A percentile compares a stretch with the other conserved stretches of the same genome.
phyloP scores from a whole-genome alignment of 73 alveolate genomes.

The Paramecium biaurelia region DNA sequence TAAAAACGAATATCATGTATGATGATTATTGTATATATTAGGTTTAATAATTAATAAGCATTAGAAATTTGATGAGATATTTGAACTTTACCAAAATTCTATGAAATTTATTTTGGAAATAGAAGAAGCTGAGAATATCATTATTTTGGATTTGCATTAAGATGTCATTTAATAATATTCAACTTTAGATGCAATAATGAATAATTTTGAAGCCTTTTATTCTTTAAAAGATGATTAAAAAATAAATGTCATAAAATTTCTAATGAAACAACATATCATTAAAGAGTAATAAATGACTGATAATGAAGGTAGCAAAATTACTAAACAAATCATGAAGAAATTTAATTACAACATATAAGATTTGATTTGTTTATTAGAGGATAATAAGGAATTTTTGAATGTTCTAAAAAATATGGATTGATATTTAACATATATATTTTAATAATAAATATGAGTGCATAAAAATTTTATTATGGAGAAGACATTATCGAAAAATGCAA shows the following conservation, averaged over 20 bases:
- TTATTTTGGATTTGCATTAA: neutral
- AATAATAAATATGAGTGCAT: neutral
- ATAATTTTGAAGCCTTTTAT: neutral
- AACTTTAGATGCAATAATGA: neutral
- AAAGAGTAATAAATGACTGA: neutral
- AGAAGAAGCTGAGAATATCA: neutral
- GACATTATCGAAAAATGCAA: neutral
- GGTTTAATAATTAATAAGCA: neutral
- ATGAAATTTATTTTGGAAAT: neutral
- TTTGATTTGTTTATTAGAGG: neutral
- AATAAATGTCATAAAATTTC: neutral
- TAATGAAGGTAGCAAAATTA: neutral
- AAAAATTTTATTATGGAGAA: constrained; percentile 18
- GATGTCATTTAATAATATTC: neutral
- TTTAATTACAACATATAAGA: neutral
- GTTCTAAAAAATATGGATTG: neutral
- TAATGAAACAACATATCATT: neutral
- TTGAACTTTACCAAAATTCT: neutral
- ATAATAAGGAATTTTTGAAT: neutral
- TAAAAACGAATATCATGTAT: neutral
- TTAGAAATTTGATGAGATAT: neutral
- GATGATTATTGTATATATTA: neutral
- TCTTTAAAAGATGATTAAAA: neutral
- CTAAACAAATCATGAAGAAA: neutral
- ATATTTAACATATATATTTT: neutral